Base-by-base conservation (phyloP, 2,329 filamentous ascomycete species). In the Nemania diffusa region DNA sequence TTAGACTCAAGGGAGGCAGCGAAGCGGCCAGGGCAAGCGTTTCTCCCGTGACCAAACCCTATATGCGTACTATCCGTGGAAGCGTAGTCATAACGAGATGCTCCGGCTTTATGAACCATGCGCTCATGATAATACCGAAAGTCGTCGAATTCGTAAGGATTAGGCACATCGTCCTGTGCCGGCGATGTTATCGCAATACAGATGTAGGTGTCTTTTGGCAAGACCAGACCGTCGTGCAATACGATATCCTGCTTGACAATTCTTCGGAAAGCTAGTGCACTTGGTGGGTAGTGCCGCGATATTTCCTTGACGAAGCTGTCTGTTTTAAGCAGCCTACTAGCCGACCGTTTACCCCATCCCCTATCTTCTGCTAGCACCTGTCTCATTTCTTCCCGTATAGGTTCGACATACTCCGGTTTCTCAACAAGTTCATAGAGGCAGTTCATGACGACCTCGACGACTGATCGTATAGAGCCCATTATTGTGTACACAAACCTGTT, bases 391-490 rank as follows among this genome's bases (percentile, higher is more conserved):
- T 57, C 53, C 0, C 61, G 29, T 37, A 64, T 32, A n/a, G 61
- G 46, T 7, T 59, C 55, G 55, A 64, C 53, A 29, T 52, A 59
- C 20, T 59, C 34, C 1, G n/a, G 46, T 26, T 46, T 52, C 46
- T 57, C 29, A 7, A 50, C 20, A 4, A 46, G 46, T 46, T 64
- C 46, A n/a, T 53, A 59, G 22, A 64, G 6, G 37, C 53, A 64
- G 17, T 64, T 64, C 46, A 64, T 52, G 24, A 64, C 34, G n/a
- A 44, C 32, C 20, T 58, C 61, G 8, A 64, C 53, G 13, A 52
- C 53, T 2, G 53, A 44, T 40, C 48, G 53, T n/a, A 64, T 46
- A 6, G 37, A 64, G 8, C 62, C 44, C 44, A 58, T 57, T 11
- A 58, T 52, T 20, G 29, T 58, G n/a, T 64, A 57, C 22, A 51